Evolutionary conservation across 768 basidiomycete species (phyloP).

Genomic region (Pulveroboletus frians): DNA sequence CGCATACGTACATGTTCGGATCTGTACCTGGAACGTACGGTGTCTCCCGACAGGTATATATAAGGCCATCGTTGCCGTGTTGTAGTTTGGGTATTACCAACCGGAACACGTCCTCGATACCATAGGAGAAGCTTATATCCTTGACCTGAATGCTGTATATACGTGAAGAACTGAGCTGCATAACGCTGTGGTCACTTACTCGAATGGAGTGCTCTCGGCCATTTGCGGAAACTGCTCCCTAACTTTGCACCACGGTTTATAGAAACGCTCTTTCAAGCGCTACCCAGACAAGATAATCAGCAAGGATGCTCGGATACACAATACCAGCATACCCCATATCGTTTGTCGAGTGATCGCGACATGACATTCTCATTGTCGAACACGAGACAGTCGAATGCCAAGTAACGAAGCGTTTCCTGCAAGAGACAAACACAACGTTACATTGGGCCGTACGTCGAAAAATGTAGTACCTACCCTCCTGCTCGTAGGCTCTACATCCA

Average conservation of each 20-base stretch:
- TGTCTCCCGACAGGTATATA: constrained; percentile 88
- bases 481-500: constrained; percentile 78
- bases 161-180: constrained; percentile 5
- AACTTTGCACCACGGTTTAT: constrained; percentile 72
- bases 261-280: constrained; percentile 74
- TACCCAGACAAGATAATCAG: constrained; percentile 8
- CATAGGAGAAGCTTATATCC: constrained; percentile 81
- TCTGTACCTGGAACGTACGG: constrained; percentile 84
- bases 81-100: constrained; percentile 80
- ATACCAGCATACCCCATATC: constrained; percentile 71
- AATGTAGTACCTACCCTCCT: constrained; percentile 47
- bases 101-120: constrained; percentile 78
- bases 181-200: constrained; percentile 47
- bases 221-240: constrained; percentile 65
- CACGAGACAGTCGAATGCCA: constrained; percentile 92
- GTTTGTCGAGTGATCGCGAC: constrained; percentile 72
- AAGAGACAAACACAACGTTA: neutral
- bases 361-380: constrained; percentile 85
- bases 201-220: constrained; percentile 64
- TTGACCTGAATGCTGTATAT: constrained; percentile 75
- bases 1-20: constrained; percentile 83
- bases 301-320: neutral
- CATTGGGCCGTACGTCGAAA: neutral
- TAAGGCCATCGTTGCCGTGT: constrained; percentile 93
- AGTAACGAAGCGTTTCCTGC: constrained; percentile 75